phyloP scores from a whole-genome alignment of 2,329 filamentous ascomycete genomes.

The Cladosporium phlei region DNA sequence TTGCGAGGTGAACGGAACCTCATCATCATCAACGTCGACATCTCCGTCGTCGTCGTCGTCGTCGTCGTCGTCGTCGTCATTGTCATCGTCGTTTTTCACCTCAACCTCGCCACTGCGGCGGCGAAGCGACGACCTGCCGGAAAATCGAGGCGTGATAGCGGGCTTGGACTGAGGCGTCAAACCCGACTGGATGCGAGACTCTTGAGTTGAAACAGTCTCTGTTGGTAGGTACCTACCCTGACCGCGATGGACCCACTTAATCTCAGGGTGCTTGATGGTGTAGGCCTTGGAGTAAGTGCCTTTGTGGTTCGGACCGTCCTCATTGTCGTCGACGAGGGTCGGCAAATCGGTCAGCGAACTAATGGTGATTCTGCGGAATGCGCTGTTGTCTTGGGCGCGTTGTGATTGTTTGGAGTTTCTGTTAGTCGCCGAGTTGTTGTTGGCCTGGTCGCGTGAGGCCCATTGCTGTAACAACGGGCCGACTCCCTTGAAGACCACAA shows the following conservation, averaged over 20 bases:
- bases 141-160: neutral
- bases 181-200: neutral
- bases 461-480: slow-evolving; percentile 1
- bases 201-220: neutral
- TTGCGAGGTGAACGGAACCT: neutral
- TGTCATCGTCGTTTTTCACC: neutral
- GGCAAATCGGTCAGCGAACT: slow-evolving; percentile 1
- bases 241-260: slow-evolving; percentile 31
- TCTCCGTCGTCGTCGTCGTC: neutral
- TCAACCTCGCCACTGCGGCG: slow-evolving; percentile 9
- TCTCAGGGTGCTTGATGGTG: slow-evolving; percentile 27
- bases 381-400: neutral
- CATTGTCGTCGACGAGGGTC: slow-evolving; percentile 12
- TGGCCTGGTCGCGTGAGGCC: neutral
- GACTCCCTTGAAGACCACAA: slow-evolving; percentile 2
- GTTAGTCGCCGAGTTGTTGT: neutral
- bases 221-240: slow-evolving; percentile 30
- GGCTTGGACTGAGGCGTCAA: slow-evolving; percentile 1
- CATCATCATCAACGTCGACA: slow-evolving; percentile 3
- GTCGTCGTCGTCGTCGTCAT: slow-evolving; percentile 11
- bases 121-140: slow-evolving; percentile 9
- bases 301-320: slow-evolving; percentile 26
- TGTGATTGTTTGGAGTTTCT: neutral
- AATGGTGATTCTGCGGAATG: neutral
- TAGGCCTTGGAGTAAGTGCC: slow-evolving; percentile 31